Conservation (phyloP, 306 rosid species). For the Hippophae gyantsensis region DNA sequence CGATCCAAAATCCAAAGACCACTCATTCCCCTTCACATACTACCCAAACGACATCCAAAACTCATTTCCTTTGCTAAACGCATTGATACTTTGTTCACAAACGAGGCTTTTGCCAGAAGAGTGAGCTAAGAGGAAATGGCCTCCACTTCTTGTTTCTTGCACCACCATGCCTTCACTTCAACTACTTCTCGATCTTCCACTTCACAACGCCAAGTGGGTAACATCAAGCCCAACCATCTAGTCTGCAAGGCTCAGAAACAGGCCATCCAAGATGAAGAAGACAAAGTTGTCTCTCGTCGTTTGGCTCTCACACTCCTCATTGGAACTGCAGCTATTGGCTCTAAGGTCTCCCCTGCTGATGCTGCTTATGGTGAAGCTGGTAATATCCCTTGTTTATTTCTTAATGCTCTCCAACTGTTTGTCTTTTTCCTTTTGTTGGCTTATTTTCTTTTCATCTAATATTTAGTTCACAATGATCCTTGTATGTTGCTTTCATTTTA, state of each 20-base stretch:
- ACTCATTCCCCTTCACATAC: constrained; percentile 29
- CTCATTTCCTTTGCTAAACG: constrained; percentile 20
- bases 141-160: constrained; percentile 73
- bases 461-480: no score
- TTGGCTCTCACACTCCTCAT: constrained; percentile 78
- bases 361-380: constrained; percentile 97
- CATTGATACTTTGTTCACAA: background rate
- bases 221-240: constrained; percentile 41
- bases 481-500: no score
- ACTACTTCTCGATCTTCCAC: constrained; percentile 32
- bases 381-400: constrained; percentile 8
- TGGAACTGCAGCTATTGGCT: constrained; percentile 78
- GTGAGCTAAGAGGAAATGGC: constrained; percentile 39
- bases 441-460: no score
- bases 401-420: background rate
- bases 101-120: background rate
- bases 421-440: background rate
- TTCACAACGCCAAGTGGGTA: constrained; percentile 44
- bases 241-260: constrained; percentile 85
- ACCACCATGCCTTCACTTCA: constrained; percentile 65
- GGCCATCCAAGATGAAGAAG: constrained; percentile 32
- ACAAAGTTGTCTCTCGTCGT: constrained; percentile 47
- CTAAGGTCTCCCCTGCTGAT: constrained; percentile 85
- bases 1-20: constrained; percentile 34
- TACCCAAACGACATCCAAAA: constrained; percentile 20